Evolutionary conservation across 2,329 filamentous ascomycete species (phyloP).

Genomic region (Clarireedia hainanense): DNA sequence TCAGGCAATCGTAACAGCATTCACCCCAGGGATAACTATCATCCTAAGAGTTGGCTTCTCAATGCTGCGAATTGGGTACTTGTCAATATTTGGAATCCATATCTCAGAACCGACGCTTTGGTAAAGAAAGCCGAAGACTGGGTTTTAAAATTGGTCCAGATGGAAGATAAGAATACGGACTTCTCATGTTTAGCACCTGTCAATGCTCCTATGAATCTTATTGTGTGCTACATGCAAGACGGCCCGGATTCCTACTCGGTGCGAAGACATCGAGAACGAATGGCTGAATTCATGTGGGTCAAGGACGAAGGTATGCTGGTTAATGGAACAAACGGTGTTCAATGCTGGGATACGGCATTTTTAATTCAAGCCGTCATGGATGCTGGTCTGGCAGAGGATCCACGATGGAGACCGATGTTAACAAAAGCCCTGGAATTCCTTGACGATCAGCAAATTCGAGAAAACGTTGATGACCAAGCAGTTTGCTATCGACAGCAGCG

Average conservation of each 20-base stretch:
- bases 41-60: slow-evolving; percentile 81
- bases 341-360: slow-evolving; percentile 94
- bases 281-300: slow-evolving; percentile 86
- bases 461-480: slow-evolving; percentile 60
- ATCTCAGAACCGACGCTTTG: slow-evolving; percentile 58
- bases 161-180: slow-evolving; percentile 90
- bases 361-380: slow-evolving; percentile 75
- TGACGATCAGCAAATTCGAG: slow-evolving; percentile 83
- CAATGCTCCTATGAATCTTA: slow-evolving; percentile 82
- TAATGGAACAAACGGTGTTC: slow-evolving; percentile 97
- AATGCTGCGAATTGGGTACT: slow-evolving; percentile 72
- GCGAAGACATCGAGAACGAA: slow-evolving; percentile 67
- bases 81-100: slow-evolving; percentile 73
- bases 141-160: slow-evolving; percentile 74
- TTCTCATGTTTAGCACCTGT: slow-evolving; percentile 83
- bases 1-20: slow-evolving; percentile 74
- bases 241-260: slow-evolving; percentile 68
- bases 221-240: slow-evolving; percentile 77
- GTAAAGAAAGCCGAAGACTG: slow-evolving; percentile 69
- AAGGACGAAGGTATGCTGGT: slow-evolving; percentile 87
- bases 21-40: slow-evolving; percentile 73
- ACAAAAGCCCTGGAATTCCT: slow-evolving; percentile 75
- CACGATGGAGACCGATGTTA: slow-evolving; percentile 76
- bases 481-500: slow-evolving; percentile 82
- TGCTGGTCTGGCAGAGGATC: slow-evolving; percentile 67